A percentile compares a stretch with the other conserved stretches of the same genome.
Conservation (phyloP, 2,329 filamentous ascomycete genomes). For the Fusarium chlamydosporum region DNA sequence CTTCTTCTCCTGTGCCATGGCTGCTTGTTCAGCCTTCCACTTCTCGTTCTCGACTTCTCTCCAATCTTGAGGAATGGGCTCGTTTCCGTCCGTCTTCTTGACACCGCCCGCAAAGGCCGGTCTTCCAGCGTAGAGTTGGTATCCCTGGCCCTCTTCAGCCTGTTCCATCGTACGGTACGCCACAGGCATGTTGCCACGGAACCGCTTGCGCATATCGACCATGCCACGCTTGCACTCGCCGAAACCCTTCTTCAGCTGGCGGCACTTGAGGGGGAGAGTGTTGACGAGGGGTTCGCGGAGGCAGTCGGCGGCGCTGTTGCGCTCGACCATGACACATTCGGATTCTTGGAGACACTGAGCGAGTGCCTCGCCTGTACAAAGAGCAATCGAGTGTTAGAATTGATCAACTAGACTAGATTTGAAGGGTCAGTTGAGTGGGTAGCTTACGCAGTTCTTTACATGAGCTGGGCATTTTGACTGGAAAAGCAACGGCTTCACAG, state of each 20-base stretch:
- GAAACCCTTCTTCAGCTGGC: constrained; percentile 92
- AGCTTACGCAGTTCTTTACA: constrained; percentile 94
- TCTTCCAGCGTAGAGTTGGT: constrained; percentile 85
- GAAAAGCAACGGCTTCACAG: constrained; percentile 24
- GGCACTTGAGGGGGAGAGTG: constrained; percentile 87
- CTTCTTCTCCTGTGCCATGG: constrained; percentile 48
- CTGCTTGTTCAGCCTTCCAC: constrained; percentile 59
- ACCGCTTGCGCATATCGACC: constrained; percentile 99
- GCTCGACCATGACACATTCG: constrained; percentile 95
- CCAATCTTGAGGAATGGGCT: constrained; percentile 73
- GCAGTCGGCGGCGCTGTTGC: constrained; percentile 88
- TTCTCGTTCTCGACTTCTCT: constrained; percentile 75
- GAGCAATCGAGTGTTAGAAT: constrained; percentile 6
- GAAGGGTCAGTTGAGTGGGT: constrained; percentile 11
- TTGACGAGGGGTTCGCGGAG: constrained; percentile 85
- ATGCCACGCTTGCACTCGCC: constrained; percentile 95
- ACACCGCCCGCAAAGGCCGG: constrained; percentile 76
- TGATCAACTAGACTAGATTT: not conserved
- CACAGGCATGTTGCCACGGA: constrained; percentile 92
- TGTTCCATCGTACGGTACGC: constrained; percentile 70
- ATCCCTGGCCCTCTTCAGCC: constrained; percentile 70
- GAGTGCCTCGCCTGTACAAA: constrained; percentile 81
- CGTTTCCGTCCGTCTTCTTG: constrained; percentile 77
- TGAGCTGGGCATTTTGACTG: constrained; percentile 84
- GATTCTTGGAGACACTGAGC: constrained; percentile 96